Base-by-base conservation (phyloP, 148 eudicot genomes). In the Nyssa sinensis region DNA sequence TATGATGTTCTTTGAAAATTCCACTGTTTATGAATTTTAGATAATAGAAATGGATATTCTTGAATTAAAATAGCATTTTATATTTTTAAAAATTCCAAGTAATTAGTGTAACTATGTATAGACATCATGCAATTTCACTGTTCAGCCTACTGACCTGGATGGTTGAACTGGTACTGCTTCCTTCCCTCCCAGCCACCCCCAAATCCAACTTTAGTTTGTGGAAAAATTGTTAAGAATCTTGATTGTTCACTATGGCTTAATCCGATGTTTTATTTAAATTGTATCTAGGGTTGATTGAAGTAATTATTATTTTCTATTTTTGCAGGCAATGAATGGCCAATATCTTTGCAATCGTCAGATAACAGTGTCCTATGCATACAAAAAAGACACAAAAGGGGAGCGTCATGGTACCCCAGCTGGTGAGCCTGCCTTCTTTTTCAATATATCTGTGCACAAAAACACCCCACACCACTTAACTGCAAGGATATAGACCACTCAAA, bases 351-450 rank as follows among this genome's bases (percentile, higher is more conserved):
- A 95, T 81, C 92, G 97, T 66, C 98, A 90, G 85, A 95, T 95
- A 47, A 89, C 97, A 55, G 97, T 95, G 33, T 90, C 98, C 3
- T 95, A 95, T 77, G 97, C 99, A 65, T 95, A 92, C 94, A 92
- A 95, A 83, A 95, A 95, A 84, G 98, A 92, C 82, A 90, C 99
- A 0, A 92, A 92, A 70, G 99, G 99, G 71, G 97, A 92, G 87
- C 90, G 97, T 51, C 99, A 92, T 80, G 99, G 99, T 65, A 89
- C 99, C 69, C 98, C 97, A 34, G 97, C 97, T 84, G 96, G 98
- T 90, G 59, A 81, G 85, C 65, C 61, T 23, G 29, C 28, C 58
- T 33, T 35, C 28, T 47, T 60, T 16, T 44, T 30, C 32, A 34
- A 44, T 21, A 11, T 44, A 12, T 19, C 51, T 12, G 44, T 11